Evolutionary conservation across 73 alveolate genomes (phyloP).

Genomic region (Halteria grandinella): DNA sequence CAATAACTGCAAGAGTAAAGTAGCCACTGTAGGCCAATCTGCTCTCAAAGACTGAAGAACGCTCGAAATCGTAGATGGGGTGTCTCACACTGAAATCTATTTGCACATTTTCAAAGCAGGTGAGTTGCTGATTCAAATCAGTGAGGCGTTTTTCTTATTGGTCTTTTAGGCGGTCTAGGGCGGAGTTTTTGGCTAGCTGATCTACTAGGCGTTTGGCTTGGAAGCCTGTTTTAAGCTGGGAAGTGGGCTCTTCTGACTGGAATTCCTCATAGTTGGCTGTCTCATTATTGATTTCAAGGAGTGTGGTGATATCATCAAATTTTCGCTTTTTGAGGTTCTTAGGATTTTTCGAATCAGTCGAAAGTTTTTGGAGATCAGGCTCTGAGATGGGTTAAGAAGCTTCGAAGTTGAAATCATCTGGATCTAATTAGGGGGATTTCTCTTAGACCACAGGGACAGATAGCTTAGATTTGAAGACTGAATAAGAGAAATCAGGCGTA

Average conservation of each 20-base stretch:
- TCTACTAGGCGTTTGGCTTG: no score
- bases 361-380: neutral
- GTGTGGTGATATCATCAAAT: neutral
- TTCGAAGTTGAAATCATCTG: no score
- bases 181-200: conserved; percentile 16
- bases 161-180: conserved; percentile 26
- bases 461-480: no score
- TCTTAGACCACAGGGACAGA: no score
- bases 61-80: conserved; percentile 19
- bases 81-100: conserved; percentile 33
- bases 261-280: neutral
- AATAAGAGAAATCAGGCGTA: no score
- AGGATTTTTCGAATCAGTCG: neutral
- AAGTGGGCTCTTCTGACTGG: neutral
- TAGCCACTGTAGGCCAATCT: conserved; percentile 51
- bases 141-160: conserved; percentile 8
- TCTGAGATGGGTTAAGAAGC: no score
- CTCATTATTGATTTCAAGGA: neutral
- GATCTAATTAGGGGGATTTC: no score
- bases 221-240: no score
- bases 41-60: conserved; percentile 31
- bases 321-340: neutral
- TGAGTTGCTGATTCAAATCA: conserved; percentile 11
- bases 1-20: conserved; percentile 57
- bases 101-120: conserved; percentile 1